Evolutionary conservation across 768 basidiomycete genomes (phyloP), one percentile per base, ranked within the genome.

Genomic region (Pseudohyphozyma bogoriensis): DNA sequence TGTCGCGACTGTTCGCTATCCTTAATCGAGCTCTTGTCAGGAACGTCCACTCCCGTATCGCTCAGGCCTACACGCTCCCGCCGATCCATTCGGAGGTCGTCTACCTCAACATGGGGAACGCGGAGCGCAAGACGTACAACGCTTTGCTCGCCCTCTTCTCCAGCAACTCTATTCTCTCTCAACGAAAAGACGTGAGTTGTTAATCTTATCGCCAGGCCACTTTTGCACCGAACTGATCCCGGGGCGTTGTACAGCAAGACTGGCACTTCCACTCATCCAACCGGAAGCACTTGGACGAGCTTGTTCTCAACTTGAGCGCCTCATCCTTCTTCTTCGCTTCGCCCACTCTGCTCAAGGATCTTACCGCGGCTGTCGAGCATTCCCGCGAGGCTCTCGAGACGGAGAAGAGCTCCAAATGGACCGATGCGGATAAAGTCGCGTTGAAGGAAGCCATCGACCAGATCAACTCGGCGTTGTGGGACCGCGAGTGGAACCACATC

Each of bases 81-180:
- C 53, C 58, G 31, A 52, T 70, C 13, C 35, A 60, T 2, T 47
- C 49, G 28, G 16, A 12, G 5, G 51, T 60, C 20, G 52, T 55
- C 20, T 33, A 51, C n/a, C n/a, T 70, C 42, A 46, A 56, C 16
- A 49, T 68, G 32, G 64, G 64, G 36, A 54, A 58, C 26, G 56
- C 51, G 11, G 67, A 70, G 46, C 47, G 67, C n/a, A 55, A 46
- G 28, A 65, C 65, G 20, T 70, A 70, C 61, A 70, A 70, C 50
- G 55, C 57, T 8, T 60, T 68, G 18, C 24, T 68, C 13, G 62
- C 65, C 1, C 22, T 68, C 31, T 70, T 70, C 57, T 42, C 58
- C 2, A 60, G 59, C 6, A 70, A 70, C 52, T 54, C 69, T 45
- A 59, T 67, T 24, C 55, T 51, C 10, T 54, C 60, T 29, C 64